Evolutionary conservation across 1,139 yeast genomes (phyloP).

Genomic region (Komagataea norvegica): DNA sequence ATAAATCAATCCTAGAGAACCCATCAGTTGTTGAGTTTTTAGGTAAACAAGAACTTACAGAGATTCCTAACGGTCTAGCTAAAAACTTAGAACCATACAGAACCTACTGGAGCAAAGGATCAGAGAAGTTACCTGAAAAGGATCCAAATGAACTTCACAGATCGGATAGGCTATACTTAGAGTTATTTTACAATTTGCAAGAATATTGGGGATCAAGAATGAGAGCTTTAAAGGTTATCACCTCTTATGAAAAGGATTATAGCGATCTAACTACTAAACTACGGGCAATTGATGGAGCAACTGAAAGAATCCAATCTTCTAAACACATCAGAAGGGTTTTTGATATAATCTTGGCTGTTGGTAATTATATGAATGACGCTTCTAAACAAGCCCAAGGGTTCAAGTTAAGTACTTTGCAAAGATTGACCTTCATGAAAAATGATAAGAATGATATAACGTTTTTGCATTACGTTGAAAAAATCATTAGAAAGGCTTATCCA

Average conservation of each 20-base stretch:
- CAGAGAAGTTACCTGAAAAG: constrained; percentile 57
- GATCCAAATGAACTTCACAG: constrained; percentile 72
- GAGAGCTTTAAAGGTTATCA: constrained; percentile 59
- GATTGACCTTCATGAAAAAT: constrained; percentile 73
- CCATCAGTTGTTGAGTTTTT: constrained; percentile 68
- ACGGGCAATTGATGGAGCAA: constrained; percentile 59
- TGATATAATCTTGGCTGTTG: constrained; percentile 74
- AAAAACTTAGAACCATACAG: constrained; percentile 65
- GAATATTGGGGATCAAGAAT: constrained; percentile 80
- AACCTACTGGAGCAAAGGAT: constrained; percentile 46
- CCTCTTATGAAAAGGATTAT: constrained; percentile 65
- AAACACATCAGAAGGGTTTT: constrained; percentile 58
- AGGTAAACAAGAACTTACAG: constrained; percentile 62
- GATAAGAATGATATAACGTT: constrained; percentile 75
- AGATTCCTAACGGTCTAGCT: constrained; percentile 58
- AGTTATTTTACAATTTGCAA: constrained; percentile 66
- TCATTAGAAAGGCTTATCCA: constrained; percentile 64
- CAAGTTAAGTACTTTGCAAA: constrained; percentile 66
- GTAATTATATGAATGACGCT: constrained; percentile 79
- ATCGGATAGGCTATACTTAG: constrained; percentile 71
- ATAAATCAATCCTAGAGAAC: constrained; percentile 48
- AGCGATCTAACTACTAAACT: constrained; percentile 59
- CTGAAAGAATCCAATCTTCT: constrained; percentile 55
- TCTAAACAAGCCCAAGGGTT: constrained; percentile 80
- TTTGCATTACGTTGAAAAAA: constrained; percentile 73